A percentile compares a stretch with the other conserved stretches of the same genome.
Evolutionary conservation across 2,329 filamentous ascomycete genomes (phyloP).

Genomic region (Lachnum nothofagi): DNA sequence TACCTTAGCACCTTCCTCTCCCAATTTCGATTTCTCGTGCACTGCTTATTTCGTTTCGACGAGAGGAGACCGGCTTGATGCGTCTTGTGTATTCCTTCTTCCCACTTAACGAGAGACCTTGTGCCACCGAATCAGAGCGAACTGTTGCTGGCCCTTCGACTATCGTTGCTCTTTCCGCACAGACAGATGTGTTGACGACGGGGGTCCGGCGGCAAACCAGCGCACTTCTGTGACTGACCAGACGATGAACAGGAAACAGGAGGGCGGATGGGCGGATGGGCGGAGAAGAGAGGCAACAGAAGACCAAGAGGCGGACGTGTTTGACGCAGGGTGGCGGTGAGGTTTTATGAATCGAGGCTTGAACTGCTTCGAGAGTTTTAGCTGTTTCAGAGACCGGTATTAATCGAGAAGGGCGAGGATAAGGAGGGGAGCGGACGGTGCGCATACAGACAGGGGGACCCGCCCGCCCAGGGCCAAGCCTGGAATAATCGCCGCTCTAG

Average conservation of each 20-base stretch:
- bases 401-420: conserved; percentile 16
- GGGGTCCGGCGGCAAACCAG: too few relatives aligned
- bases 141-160: conserved; percentile 21
- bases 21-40: conserved; percentile 7
- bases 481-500: conserved; percentile 1
- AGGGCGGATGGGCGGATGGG: conserved; percentile 22
- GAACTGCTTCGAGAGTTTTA: conserved; percentile 14
- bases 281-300: conserved; percentile 4
- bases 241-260: conserved; percentile 23
- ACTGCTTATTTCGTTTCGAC: conserved; percentile 9
- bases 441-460: conserved; percentile 1
- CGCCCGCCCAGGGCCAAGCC: too few relatives aligned
- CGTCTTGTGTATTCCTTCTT: conserved; percentile 25
- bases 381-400: conserved; percentile 24
- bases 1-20: conserved; percentile 2
- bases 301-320: conserved; percentile 3
- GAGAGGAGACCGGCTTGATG: conserved; percentile 17
- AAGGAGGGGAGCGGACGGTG: conserved; percentile 6
- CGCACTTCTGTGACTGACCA: conserved; percentile 13
- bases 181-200: conserved; percentile 1
- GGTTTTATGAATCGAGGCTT: conserved; percentile 24
- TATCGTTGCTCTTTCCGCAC: conserved; percentile 14
- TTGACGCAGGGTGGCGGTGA: conserved; percentile 22
- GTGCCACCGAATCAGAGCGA: conserved; percentile 27
- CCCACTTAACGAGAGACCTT: conserved; percentile 25